Percentiles rank a stretch among this genome's conserved stretches.
Evolutionary conservation across 2,329 filamentous ascomycete genomes (phyloP).

Genomic region (Lithohypha guttulata): DNA sequence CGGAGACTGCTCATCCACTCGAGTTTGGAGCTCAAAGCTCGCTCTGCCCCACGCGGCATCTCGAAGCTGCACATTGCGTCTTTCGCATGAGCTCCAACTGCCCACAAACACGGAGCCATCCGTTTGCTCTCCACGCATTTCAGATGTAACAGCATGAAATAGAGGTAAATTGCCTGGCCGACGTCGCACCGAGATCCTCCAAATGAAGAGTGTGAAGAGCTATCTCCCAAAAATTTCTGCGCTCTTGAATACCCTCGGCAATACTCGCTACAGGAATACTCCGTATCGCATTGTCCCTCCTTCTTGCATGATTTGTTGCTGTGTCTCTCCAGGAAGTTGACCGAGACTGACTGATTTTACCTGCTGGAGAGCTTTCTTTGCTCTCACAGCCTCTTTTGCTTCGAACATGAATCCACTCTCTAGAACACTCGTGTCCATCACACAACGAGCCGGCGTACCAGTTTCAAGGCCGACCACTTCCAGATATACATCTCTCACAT

Average conservation of each 20-base stretch:
- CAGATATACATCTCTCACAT: conserved; percentile 14
- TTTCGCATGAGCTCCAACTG: background rate
- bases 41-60: background rate
- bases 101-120: conserved; percentile 1
- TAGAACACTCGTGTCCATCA: conserved; percentile 3
- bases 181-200: no score
- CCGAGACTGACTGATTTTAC: background rate
- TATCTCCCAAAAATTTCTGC: no score
- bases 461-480: conserved; percentile 1
- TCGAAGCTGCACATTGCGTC: conserved; percentile 9
- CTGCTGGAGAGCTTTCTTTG: conserved; percentile 1
- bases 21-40: background rate
- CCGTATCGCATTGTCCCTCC: no score
- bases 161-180: no score
- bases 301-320: no score
- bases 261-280: no score
- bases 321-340: background rate
- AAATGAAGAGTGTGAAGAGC: no score
- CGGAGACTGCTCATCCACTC: background rate
- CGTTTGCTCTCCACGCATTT: background rate
- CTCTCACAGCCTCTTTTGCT: background rate
- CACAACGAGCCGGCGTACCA: conserved; percentile 3
- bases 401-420: conserved; percentile 9
- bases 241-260: no score
- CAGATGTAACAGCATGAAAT: no score